Evolutionary conservation across 805 yeast genomes (phyloP), one percentile per base, ranked within the genome.

Genomic region (Teunomyces lycoperdinae): DNA sequence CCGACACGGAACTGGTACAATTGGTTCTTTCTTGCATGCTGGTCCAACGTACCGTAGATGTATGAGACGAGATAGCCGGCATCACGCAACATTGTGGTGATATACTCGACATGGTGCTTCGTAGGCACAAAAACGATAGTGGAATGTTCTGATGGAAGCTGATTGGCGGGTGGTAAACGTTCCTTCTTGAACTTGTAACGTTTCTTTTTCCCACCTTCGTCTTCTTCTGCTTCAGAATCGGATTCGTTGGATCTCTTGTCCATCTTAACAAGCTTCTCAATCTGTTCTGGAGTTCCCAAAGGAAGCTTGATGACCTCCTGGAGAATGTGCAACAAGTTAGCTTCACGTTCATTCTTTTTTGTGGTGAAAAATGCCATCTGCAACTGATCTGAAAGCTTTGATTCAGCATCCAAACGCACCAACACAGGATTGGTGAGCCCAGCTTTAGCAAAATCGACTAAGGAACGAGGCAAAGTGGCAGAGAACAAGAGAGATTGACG

Each of bases 391-490:
- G 96, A 86, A 31, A 94, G 81, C 60, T 91, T 94, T 9, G 90
- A 74, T 59, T 94, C 99, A 3, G 97, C 85, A 71, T 94, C 99
- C 51, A 94, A 73, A 58, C 99, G 79, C 13, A 94, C 96, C 49
- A 94, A 79, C 13, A 89, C 90, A 0, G 99, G 99, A 61, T 90
- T 92, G 2, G 84, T 79, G 43, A 94, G 76, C 5, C 99, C 99
- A 4, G 98, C 98, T 63, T 91, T 90, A 45, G 99, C 99, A 71
- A 94, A 94, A 58, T 92, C 97, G 24, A 94, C 97, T 57, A 94
- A 78, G 0, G 92, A 81, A 50, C 85, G 81, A 8, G 99, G 99
- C 46, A 94, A 78, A 0, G 99, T 94, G 1, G 99, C 99, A 34
- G 96, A 88, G 57, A 94, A 94, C 56, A 94, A 74, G 34, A 94